A percentile compares a stretch with the other conserved stretches of the same genome.
These are phyloP conservation scores for Hemileccinum impolitum DNA, from an alignment of 768 basidiomycete genomes.

Conservation along the genomic window DNA sequence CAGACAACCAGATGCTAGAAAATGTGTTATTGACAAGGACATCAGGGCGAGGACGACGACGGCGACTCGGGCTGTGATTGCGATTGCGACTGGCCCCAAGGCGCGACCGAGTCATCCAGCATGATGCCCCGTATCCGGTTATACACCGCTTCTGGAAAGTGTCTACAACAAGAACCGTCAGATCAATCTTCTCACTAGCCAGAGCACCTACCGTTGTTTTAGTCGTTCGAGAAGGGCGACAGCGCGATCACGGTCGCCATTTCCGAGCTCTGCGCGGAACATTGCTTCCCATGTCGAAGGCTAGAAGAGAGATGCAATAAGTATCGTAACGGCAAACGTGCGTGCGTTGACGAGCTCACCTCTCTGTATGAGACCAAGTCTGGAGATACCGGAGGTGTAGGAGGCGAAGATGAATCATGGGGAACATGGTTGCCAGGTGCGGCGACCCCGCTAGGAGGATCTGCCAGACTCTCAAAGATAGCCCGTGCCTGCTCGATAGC, in stretches of 20 bases:
- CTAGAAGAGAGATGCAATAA: constrained; percentile 30
- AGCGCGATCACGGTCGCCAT: constrained; percentile 70
- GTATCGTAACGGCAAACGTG: too few relatives aligned
- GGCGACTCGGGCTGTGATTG: constrained; percentile 13
- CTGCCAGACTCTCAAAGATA: constrained; percentile 77
- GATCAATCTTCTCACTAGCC: not conserved
- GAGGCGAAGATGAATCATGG: constrained; percentile 42
- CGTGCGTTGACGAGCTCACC: constrained; percentile 11
- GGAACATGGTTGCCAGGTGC: constrained; percentile 85
- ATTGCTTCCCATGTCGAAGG: constrained; percentile 95
- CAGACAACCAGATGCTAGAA: too few relatives aligned
- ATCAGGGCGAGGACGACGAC: not conserved
- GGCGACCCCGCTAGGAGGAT: constrained; percentile 81
- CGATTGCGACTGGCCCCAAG: constrained; percentile 33
- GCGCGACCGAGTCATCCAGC: constrained; percentile 61
- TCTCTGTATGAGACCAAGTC: constrained; percentile 39
- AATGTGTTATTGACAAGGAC: too few relatives aligned
- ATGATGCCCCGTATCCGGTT: constrained; percentile 79
- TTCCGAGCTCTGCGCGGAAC: constrained; percentile 86
- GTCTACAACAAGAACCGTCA: constrained; percentile 36
- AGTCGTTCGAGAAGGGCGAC: constrained; percentile 65
- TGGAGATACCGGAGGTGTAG: constrained; percentile 35
- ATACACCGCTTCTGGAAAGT: constrained; percentile 76
- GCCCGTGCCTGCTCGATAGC: constrained; percentile 67
- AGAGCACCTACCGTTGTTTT: constrained; percentile 54